Percentiles rank a stretch among this genome's conserved stretches.
phyloP scores from a whole-genome alignment of 176 grass and related monocot genomes.

The Oropetium thomaeum region DNA sequence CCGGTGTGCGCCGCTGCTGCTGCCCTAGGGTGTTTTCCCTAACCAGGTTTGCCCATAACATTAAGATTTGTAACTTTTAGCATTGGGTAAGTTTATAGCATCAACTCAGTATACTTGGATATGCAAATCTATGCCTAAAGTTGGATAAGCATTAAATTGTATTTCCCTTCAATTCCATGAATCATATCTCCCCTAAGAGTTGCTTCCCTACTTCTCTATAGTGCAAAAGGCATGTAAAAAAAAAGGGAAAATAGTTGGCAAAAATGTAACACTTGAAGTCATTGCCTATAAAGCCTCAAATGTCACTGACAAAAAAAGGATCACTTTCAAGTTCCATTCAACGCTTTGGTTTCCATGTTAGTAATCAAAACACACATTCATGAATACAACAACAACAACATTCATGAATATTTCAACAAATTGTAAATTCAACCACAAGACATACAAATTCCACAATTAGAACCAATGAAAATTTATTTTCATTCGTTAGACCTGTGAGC shows the following conservation, averaged over 20 bases:
- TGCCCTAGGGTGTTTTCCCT: too few relatives aligned
- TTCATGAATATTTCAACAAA: not conserved
- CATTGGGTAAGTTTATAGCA: not conserved
- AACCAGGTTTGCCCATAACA: too few relatives aligned
- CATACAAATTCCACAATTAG: not conserved
- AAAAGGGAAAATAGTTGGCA: not conserved
- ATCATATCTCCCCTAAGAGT: not conserved
- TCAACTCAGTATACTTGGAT: not conserved
- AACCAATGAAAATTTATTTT: not conserved
- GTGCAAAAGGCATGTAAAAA: not conserved
- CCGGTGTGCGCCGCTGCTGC: too few relatives aligned
- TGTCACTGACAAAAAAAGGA: constrained; percentile 12
- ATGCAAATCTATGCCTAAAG: not conserved
- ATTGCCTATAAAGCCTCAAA: not conserved
- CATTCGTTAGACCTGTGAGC: not conserved
- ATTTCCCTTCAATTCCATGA: constrained; percentile 8
- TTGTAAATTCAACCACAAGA: not conserved
- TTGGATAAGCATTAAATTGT: constrained; percentile 4
- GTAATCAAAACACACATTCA: too few relatives aligned
- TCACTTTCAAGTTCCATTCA: not conserved
- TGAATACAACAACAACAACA: not conserved
- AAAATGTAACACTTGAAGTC: not conserved
- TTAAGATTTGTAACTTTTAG: constrained; percentile 23
- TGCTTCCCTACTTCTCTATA: not conserved
- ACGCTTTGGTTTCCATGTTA: not conserved